Conservation (phyloP, 257 asterid genomes). For the Solanum dulcamara region DNA sequence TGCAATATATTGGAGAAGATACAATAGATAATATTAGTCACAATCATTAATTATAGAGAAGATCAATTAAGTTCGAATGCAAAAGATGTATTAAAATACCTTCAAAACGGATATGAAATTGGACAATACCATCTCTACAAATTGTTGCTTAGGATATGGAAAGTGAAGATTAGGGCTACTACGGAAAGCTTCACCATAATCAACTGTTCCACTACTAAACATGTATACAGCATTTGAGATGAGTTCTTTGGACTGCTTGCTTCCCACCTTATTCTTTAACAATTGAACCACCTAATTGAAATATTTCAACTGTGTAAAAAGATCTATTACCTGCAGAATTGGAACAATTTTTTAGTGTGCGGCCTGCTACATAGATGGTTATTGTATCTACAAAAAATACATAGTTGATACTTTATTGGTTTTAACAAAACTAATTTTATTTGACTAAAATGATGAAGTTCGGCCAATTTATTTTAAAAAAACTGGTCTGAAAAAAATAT, state of each 20-base stretch:
- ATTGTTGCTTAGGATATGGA: constrained; percentile 4
- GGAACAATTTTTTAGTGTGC: not conserved
- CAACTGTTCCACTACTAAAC: constrained; percentile 12
- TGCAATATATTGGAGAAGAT: too few relatives aligned
- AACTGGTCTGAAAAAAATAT: too few relatives aligned
- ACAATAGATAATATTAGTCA: not conserved
- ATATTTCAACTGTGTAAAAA: constrained; percentile 6
- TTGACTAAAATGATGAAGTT: not conserved
- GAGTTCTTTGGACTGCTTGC: not conserved
- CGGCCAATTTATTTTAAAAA: too few relatives aligned
- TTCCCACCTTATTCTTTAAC: constrained; percentile 3
- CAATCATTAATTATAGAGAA: not conserved
- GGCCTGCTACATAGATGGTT: not conserved
- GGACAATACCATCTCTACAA: constrained; percentile 1
- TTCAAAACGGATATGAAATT: constrained; percentile 6
- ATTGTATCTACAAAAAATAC: not conserved
- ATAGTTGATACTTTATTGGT: not conserved
- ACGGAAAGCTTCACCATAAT: not conserved
- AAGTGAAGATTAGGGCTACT: not conserved
- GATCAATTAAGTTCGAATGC: not conserved
- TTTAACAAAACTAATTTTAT: not conserved
- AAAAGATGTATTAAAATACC: not conserved
- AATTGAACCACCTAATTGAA: constrained; percentile 9
- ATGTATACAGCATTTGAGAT: constrained; percentile 16
- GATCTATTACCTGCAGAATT: constrained; percentile 6